Evolutionary conservation across 2,329 filamentous ascomycete genomes (phyloP), one percentile per base, ranked within the genome.

Genomic region (Stachybotrys echinatus): DNA sequence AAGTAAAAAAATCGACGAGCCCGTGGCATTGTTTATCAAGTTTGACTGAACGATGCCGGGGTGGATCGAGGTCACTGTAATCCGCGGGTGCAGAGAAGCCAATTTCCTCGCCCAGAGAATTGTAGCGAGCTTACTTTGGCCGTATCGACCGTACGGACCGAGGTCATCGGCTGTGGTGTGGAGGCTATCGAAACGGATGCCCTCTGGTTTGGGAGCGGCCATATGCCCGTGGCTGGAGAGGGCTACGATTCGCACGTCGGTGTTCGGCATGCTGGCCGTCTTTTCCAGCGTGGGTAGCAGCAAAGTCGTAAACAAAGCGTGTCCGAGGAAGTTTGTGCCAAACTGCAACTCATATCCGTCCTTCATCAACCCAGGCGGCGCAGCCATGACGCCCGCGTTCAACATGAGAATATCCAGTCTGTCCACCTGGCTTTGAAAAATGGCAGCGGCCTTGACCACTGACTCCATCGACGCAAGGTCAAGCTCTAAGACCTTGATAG

Each of bases 331-430:
- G 40, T 42, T 42, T 7, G 40, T 42, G 14, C 40, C 40, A 19
- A 42, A 42, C 14, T 42, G 48, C 3, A 50, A 12, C 22, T 50
- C 48, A 22, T 50, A 50, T 8, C 48, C 48, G 12, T 50, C 48
- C 5, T 22, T 34, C 4, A 43, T 50, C 3, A 46, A 7, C 4
- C 42, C 21, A 7, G 48, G 10, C 4, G 48, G 42, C 6, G 42
- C 14, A 2, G 43, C 34, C 43, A 50, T 50, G 14, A 50, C 21
- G 6, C 48, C 48, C 3, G 42, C 48, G 42, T 50, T 50, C 20
- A 38, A 23, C 20, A 50, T 46, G 8, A 50, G 23, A 5, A 50
- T 23, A 17, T 50, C 27, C 5, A 50, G 34, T 10, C 34, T 27
- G 6, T n/a, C 22, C 8, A 43, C 40, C 7, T 50, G 42, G 20